A percentile compares a stretch with the other conserved stretches of the same genome.
These are phyloP conservation scores for Mycena galopus DNA, from an alignment of 768 basidiomycete genomes.

Conservation along the genomic window DNA sequence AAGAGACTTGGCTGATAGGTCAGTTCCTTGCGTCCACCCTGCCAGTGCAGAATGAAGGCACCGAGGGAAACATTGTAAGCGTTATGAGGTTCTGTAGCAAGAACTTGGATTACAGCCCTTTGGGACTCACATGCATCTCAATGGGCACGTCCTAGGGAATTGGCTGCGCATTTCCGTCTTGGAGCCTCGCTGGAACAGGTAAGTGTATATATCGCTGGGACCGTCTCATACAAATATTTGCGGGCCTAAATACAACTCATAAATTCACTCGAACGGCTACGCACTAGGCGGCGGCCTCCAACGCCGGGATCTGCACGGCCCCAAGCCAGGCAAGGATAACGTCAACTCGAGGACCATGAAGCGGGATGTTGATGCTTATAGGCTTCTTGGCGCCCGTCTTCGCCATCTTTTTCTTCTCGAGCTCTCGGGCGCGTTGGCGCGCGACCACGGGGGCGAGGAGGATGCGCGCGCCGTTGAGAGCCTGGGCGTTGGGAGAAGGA, in stretches of 20 bases:
- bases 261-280: neutral
- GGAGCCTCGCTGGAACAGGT: too few relatives aligned
- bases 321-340: slow-evolving; percentile 88
- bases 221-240: neutral
- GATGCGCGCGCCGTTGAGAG: slow-evolving; percentile 78
- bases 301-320: slow-evolving; percentile 82
- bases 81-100: too few relatives aligned
- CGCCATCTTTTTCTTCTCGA: slow-evolving; percentile 65
- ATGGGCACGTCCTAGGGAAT: too few relatives aligned
- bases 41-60: too few relatives aligned
- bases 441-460: slow-evolving; percentile 78
- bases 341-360: slow-evolving; percentile 90
- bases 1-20: too few relatives aligned
- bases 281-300: slow-evolving; percentile 57
- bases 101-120: too few relatives aligned
- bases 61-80: too few relatives aligned
- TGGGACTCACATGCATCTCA: too few relatives aligned
- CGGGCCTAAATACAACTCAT: neutral
- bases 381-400: slow-evolving; percentile 67
- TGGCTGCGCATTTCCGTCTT: too few relatives aligned
- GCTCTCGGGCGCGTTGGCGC: slow-evolving; percentile 70
- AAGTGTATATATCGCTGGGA: slow-evolving; percentile 12
- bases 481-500: slow-evolving; percentile 55
- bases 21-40: too few relatives aligned
- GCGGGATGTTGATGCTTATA: slow-evolving; percentile 80